Conservation (phyloP, 2,329 filamentous ascomycete genomes). For the Phialemoniopsis sp. region DNA sequence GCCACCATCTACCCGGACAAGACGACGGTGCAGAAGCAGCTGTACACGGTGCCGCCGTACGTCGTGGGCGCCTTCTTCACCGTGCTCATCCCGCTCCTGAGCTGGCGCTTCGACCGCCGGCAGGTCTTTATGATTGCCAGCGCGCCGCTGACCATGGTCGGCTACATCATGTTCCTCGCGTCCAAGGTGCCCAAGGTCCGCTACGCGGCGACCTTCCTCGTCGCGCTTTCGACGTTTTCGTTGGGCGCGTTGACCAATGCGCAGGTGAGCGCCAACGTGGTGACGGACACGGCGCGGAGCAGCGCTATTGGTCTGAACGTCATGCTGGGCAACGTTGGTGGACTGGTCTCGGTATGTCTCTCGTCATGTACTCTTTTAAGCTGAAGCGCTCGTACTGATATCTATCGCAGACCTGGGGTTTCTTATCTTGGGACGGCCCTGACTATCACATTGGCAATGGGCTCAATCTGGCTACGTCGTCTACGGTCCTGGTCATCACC, state of each 20-base stretch:
- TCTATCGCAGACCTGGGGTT: constrained; percentile 47
- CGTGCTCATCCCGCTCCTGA: constrained; percentile 49
- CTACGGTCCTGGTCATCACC: constrained; percentile 44
- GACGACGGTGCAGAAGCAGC: constrained; percentile 55
- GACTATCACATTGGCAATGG: constrained; percentile 66
- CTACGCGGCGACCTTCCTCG: constrained; percentile 65
- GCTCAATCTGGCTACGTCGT: constrained; percentile 57
- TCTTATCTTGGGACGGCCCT: constrained; percentile 56
- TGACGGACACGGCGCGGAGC: constrained; percentile 60
- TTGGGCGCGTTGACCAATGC: constrained; percentile 62
- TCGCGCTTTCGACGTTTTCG: constrained; percentile 55
- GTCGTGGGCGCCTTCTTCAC: constrained; percentile 60
- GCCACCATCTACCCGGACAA: constrained; percentile 57
- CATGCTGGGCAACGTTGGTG: constrained; percentile 64
- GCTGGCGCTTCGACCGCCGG: constrained; percentile 52
- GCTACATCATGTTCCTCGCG: constrained; percentile 55
- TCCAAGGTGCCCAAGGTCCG: constrained; percentile 42
- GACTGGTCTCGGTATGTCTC: constrained; percentile 23
- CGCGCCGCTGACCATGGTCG: constrained; percentile 60
- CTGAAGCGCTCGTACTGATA: no score
- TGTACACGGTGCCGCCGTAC: constrained; percentile 66
- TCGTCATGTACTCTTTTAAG: no score
- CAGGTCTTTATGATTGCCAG: constrained; percentile 51
- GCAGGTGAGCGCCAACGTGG: constrained; percentile 60
- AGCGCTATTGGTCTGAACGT: constrained; percentile 59